Evolutionary conservation across 495 filamentous ascomycete species (phyloP).

Genomic region (Massariosphaeria phaeospora): DNA sequence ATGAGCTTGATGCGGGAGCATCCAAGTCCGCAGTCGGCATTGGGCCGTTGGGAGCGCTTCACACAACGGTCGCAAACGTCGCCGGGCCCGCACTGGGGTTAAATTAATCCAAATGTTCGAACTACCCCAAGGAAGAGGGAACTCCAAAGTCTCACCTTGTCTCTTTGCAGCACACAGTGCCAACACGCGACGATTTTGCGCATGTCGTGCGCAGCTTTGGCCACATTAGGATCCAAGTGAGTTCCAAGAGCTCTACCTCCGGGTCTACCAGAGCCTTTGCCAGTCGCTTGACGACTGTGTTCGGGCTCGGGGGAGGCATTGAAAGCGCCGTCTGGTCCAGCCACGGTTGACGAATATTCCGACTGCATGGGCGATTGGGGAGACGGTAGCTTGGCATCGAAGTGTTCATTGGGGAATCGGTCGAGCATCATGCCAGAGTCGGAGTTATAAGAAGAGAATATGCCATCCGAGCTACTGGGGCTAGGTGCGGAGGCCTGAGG

Average conservation of each 20-base stretch:
- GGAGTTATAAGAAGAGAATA: constrained; percentile 19
- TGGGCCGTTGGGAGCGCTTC: constrained; percentile 29
- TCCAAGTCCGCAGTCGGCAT: constrained; percentile 32
- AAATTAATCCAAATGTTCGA: constrained; percentile 15
- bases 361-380: constrained; percentile 8
- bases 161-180: constrained; percentile 39
- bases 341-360: constrained; percentile 1
- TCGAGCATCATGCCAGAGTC: constrained; percentile 5
- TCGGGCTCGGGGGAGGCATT: constrained; percentile 10
- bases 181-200: constrained; percentile 38
- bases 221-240: constrained; percentile 27
- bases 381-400: neutral
- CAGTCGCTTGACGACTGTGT: neutral
- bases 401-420: neutral
- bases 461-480: constrained; percentile 16
- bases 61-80: constrained; percentile 35
- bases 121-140: neutral
- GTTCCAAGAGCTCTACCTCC: constrained; percentile 32
- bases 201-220: constrained; percentile 35
- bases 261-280: constrained; percentile 10
- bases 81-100: constrained; percentile 35
- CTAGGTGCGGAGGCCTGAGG: constrained; percentile 4
- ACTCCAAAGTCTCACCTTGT: constrained; percentile 32
- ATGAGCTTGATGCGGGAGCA: constrained; percentile 37
- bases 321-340: constrained; percentile 1